Conservation (phyloP, 1,284 basidiomycete species). For the Ganoderma leucocontextum region DNA sequence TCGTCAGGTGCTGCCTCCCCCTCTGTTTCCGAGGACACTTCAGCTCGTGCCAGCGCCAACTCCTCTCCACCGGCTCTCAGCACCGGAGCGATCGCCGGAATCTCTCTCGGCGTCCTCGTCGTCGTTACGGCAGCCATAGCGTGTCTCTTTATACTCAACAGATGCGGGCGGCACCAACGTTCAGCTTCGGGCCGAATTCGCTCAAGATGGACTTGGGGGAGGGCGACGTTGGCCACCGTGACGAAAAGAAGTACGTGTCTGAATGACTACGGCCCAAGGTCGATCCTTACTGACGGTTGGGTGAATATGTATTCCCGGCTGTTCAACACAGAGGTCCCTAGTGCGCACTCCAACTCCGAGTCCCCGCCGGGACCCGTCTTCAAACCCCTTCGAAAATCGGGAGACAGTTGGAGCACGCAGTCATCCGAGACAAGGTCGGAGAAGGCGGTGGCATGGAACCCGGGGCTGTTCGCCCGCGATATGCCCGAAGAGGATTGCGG, state of each 20-base stretch:
- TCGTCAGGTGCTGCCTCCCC: neutral
- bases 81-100: neutral
- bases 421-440: neutral
- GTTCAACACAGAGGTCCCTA: neutral
- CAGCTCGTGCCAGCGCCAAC: neutral
- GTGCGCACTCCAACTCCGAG: neutral
- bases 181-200: too few relatives aligned
- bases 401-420: constrained; percentile 1
- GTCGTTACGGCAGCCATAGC: neutral
- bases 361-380: neutral
- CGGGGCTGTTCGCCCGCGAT: neutral
- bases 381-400: neutral
- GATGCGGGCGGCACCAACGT: neutral
- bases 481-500: neutral
- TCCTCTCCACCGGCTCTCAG: neutral
- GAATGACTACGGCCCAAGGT: neutral
- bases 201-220: neutral
- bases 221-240: too few relatives aligned
- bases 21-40: neutral
- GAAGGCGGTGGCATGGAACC: neutral
- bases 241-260: neutral
- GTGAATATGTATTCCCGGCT: neutral
- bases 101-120: neutral
- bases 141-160: neutral
- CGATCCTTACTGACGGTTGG: neutral